A percentile compares a stretch with the other conserved stretches of the same genome.
Conservation (phyloP, 352 stramenopile genomes). For the Pythium rhizo-oryzae region DNA sequence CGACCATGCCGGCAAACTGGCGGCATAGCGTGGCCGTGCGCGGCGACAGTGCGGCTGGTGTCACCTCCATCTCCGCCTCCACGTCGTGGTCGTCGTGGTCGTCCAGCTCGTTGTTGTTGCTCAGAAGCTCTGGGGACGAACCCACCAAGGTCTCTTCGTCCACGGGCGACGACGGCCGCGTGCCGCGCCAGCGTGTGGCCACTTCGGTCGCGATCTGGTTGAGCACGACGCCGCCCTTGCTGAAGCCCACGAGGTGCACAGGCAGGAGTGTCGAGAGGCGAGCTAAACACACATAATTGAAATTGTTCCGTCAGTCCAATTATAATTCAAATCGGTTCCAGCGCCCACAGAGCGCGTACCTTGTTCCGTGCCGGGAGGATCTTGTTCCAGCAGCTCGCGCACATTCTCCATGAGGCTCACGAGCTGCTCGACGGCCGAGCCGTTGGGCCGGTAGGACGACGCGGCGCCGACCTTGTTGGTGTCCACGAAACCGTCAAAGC, state of each 20-base stretch:
- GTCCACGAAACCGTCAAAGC: slow-evolving; percentile 64
- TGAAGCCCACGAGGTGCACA: slow-evolving; percentile 70
- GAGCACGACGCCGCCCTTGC: slow-evolving; percentile 65
- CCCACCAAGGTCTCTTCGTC: slow-evolving; percentile 22
- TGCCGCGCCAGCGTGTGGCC: slow-evolving; percentile 24
- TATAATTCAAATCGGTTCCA: background rate
- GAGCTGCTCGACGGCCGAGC: slow-evolving; percentile 25
- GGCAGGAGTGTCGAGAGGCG: slow-evolving; percentile 48
- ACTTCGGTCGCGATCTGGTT: slow-evolving; percentile 76
- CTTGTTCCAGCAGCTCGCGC: slow-evolving; percentile 11
- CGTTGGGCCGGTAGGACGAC: slow-evolving; percentile 38
- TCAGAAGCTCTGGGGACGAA: no score
- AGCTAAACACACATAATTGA: slow-evolving; percentile 27
- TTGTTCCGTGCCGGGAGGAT: slow-evolving; percentile 7
- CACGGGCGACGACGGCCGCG: background rate
- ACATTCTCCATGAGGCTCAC: slow-evolving; percentile 19
- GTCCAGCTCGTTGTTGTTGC: slow-evolving; percentile 15
- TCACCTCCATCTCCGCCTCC: background rate
- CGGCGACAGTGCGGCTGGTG: background rate
- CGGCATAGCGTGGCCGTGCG: background rate
- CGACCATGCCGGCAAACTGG: slow-evolving; percentile 34
- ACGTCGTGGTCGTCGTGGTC: slow-evolving; percentile 20
- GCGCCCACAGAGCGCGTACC: background rate
- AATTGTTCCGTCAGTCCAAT: background rate
- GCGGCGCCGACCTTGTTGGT: slow-evolving; percentile 60